Base-by-base conservation (phyloP, 768 basidiomycete genomes). In the Pleurotus salmoneostramineus region DNA sequence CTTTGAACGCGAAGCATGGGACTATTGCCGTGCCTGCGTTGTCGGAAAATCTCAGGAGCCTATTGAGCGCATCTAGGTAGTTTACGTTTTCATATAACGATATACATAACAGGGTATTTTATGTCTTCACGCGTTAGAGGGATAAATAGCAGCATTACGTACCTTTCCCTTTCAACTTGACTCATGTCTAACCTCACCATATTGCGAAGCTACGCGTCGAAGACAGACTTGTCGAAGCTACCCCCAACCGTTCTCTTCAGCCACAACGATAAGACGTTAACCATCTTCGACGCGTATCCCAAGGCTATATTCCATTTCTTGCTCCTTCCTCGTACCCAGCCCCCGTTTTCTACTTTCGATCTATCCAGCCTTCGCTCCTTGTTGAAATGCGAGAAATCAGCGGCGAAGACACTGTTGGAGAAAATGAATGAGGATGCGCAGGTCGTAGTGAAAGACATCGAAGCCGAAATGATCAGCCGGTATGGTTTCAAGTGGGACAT, bases 271-370 rank as follows among this genome's bases (percentile, higher is more conserved):
- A 77, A 71, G 51, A 80, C 84, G 6, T 63, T 92, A 47, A 87
- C 85, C 4, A 73, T 94, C 54, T 89, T 83, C 65, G 92, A 94
- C 72, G 80, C 75, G 31, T 94, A 78, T 66, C 89, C 89, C 4
- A 94, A 94, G 71, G 85, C 91, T 4, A 87, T 84, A 56, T 95
- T 93, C 69, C 95, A 97, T 71, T 89, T 94, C 66, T 79, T 97
- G 45, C 71, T 96, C 56, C 77, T 96, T n/a, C 95, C 95, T 42
- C 81, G 85, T 64, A 60, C 78, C 57, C 66, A 74, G 54, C 69
- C 69, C 43, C 61, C 65, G 48, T 62, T 70, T 50, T 68, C 63
- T 7, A 59, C 65, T 3, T 49, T 67, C 12, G 77, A 79, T 33
- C 74, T 92, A 40, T 63, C 76, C 17, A 82, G 76, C 66, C 75